Conservation (phyloP, 176 grass and related monocot genomes). For the Eragrostis curvula region DNA sequence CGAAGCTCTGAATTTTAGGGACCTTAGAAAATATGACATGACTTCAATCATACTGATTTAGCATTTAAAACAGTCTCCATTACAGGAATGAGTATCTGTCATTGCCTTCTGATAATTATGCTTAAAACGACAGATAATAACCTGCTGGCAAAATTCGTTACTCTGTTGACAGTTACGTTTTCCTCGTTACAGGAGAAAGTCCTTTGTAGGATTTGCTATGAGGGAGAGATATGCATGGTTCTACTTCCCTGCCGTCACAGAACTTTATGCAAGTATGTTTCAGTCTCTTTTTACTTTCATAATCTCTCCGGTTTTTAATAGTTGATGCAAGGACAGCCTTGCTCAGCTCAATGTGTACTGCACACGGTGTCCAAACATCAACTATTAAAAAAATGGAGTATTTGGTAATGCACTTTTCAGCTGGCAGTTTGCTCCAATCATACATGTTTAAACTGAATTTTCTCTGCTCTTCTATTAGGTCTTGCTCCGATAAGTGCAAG, state of each 20-base stretch:
- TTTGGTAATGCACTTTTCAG: conserved; percentile 9
- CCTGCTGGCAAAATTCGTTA: background rate
- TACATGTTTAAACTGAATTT: conserved; percentile 8
- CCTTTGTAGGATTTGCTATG: conserved; percentile 93
- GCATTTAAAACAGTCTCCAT: background rate
- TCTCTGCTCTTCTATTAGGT: conserved; percentile 47
- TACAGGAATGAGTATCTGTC: background rate
- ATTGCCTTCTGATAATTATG: background rate
- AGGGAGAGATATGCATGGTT: conserved; percentile 91
- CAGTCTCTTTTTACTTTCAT: background rate
- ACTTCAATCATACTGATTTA: background rate
- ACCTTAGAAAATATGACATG: background rate
- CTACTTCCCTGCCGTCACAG: conserved; percentile 88
- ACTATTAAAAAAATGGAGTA: background rate
- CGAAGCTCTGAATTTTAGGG: background rate
- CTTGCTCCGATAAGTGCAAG: conserved; percentile 93
- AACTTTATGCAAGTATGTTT: conserved; percentile 91
- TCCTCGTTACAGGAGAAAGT: conserved; percentile 79
- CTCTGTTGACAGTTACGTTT: conserved; percentile 12
- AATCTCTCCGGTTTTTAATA: background rate
- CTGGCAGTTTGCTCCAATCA: background rate
- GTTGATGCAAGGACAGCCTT: background rate
- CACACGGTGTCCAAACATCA: background rate
- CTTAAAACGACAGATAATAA: conserved; percentile 10
- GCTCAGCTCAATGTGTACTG: background rate